Conservation (phyloP, 176 grass and related monocot genomes). For the Lolium multiflorum region DNA sequence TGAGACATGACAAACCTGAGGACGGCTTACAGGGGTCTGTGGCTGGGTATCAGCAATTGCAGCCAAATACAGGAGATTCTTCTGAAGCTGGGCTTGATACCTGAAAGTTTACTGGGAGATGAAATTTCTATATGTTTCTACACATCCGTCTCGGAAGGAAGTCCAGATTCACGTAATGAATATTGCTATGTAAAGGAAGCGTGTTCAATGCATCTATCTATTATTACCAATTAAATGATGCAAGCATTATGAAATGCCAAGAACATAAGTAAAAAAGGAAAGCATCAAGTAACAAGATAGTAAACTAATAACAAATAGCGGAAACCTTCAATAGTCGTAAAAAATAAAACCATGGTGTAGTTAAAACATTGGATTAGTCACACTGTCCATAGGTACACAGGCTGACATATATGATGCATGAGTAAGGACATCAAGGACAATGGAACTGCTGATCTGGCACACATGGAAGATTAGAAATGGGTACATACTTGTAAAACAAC, state of each 20-base stretch:
- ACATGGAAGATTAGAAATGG: background rate
- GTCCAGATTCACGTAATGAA: slow-evolving; percentile 20
- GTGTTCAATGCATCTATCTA: slow-evolving; percentile 6
- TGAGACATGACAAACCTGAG: slow-evolving; percentile 65
- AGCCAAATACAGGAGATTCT: slow-evolving; percentile 92
- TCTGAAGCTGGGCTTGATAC: slow-evolving; percentile 98
- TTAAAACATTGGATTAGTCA: background rate
- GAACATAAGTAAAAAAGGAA: background rate
- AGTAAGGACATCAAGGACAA: slow-evolving; percentile 4
- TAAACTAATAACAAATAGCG: background rate
- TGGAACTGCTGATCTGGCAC: slow-evolving; percentile 4
- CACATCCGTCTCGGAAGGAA: slow-evolving; percentile 5
- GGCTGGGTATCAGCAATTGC: slow-evolving; percentile 94
- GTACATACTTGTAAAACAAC: background rate
- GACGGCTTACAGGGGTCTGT: slow-evolving; percentile 64
- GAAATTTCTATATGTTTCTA: slow-evolving; percentile 10
- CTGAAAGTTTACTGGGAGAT: slow-evolving; percentile 52
- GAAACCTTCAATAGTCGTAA: background rate
- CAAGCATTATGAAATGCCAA: background rate
- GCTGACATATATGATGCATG: background rate
- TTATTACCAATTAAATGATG: slow-evolving; percentile 4
- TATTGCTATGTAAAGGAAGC: background rate
- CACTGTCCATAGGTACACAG: background rate
- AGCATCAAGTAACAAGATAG: background rate
- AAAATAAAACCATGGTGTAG: background rate